Conservation (phyloP, 2,329 filamentous ascomycete species). For the Penicillium sp. region DNA sequence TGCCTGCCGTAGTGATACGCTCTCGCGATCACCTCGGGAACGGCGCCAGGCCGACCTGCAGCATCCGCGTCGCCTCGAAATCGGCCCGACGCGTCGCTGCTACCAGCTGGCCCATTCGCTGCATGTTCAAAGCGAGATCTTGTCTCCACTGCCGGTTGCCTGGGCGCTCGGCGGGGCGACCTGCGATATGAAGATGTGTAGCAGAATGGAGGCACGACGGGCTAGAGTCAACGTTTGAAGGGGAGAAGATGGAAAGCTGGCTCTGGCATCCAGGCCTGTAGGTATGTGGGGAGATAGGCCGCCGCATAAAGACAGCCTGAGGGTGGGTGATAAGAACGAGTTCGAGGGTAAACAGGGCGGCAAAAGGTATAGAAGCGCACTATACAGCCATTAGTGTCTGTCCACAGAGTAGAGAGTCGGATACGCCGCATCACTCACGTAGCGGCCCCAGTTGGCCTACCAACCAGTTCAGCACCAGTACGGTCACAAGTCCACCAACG, state of each 20-base stretch:
- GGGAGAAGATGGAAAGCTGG: slow-evolving; percentile 58
- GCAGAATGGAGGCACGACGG: slow-evolving; percentile 68
- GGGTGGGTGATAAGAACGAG: slow-evolving; percentile 53
- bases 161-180: slow-evolving; percentile 62
- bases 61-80: slow-evolving; percentile 61
- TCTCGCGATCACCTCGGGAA: slow-evolving; percentile 67
- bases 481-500: slow-evolving; percentile 32
- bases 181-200: slow-evolving; percentile 79
- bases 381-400: slow-evolving; percentile 15
- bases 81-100: slow-evolving; percentile 57
- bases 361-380: slow-evolving; percentile 51
- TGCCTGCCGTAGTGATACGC: slow-evolving; percentile 61
- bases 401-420: not conserved
- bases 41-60: slow-evolving; percentile 75
- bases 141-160: slow-evolving; percentile 29
- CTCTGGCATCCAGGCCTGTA: slow-evolving; percentile 33
- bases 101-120: slow-evolving; percentile 65
- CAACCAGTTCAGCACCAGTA: slow-evolving; percentile 38
- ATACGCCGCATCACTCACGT: slow-evolving; percentile 37
- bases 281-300: slow-evolving; percentile 27
- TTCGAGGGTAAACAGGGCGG: slow-evolving; percentile 54
- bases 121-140: slow-evolving; percentile 47
- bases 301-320: slow-evolving; percentile 34
- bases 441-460: slow-evolving; percentile 43
- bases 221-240: slow-evolving; percentile 76